These are phyloP conservation scores for Vitis hybrid DNA, from an alignment of 177 flowering plant genomes.

Conservation along the genomic window DNA sequence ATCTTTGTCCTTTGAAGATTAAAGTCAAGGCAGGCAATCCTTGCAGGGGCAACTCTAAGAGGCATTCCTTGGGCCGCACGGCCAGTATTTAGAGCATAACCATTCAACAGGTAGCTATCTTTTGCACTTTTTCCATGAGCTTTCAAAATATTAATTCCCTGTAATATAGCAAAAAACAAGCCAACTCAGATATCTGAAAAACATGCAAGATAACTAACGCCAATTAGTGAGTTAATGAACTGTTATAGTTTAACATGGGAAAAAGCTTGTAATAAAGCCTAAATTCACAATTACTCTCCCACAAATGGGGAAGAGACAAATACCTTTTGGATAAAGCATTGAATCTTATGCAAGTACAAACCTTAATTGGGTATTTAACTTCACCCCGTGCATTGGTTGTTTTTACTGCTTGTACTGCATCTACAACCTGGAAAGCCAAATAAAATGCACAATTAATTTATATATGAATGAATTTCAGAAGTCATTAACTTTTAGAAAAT, in stretches of 20 bases:
- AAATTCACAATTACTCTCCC: neutral
- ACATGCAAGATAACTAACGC: neutral
- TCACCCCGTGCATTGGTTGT: conserved; percentile 90
- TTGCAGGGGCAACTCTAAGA: conserved; percentile 80
- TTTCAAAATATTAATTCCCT: conserved; percentile 94
- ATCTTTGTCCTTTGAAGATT: conserved; percentile 95
- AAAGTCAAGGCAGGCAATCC: conserved; percentile 94
- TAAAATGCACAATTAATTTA: neutral
- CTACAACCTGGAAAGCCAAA: conserved; percentile 65
- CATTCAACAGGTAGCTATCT: conserved; percentile 90
- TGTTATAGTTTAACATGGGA: neutral
- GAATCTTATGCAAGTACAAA: conserved; percentile 22
- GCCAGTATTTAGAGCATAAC: conserved; percentile 96
- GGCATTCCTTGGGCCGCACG: conserved; percentile 99
- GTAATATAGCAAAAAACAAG: conserved; percentile 8
- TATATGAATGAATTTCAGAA: too few species aligned
- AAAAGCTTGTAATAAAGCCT: neutral
- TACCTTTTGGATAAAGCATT: neutral
- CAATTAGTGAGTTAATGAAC: neutral
- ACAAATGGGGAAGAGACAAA: neutral
- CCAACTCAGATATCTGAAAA: neutral
- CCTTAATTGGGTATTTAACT: conserved; percentile 93
- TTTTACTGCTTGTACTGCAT: conserved; percentile 88
- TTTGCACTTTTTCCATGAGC: conserved; percentile 98
- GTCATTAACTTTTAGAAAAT: too few species aligned